Conservation (phyloP, 768 basidiomycete genomes). For the Candolleomyces efflorescens region DNA sequence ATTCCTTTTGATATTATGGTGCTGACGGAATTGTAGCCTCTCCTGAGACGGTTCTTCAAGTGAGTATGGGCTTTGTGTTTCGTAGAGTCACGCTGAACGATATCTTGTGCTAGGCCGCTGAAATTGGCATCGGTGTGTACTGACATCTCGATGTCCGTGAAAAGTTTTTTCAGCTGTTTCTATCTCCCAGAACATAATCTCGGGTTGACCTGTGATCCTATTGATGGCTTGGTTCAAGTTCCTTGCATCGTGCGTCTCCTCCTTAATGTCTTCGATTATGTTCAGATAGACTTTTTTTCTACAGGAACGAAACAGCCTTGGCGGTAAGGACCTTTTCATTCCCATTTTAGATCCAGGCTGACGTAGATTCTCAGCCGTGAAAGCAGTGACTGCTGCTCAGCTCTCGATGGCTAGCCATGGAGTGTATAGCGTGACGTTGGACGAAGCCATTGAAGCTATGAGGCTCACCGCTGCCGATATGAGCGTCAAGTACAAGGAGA, state of each 20-base stretch:
- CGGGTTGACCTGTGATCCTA: slow-evolving; percentile 91
- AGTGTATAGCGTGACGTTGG: slow-evolving; percentile 80
- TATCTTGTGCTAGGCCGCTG: slow-evolving; percentile 56
- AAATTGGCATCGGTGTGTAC: slow-evolving; percentile 77
- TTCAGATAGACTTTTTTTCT: not conserved
- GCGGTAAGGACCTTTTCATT: slow-evolving; percentile 43
- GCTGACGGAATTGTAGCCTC: slow-evolving; percentile 40
- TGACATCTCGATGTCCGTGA: not conserved
- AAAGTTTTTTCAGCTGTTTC: not conserved
- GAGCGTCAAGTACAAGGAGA: slow-evolving; percentile 96
- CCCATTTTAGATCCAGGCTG: not conserved
- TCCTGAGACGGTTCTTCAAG: slow-evolving; percentile 79
- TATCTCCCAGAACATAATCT: slow-evolving; percentile 68
- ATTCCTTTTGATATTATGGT: not conserved
- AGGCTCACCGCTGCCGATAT: slow-evolving; percentile 89
- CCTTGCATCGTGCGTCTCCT: slow-evolving; percentile 79
- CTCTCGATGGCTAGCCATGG: slow-evolving; percentile 91
- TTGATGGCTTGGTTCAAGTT: slow-evolving; percentile 89
- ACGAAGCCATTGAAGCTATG: slow-evolving; percentile 97
- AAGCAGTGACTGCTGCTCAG: slow-evolving; percentile 91
- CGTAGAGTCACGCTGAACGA: slow-evolving; percentile 11
- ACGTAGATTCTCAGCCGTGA: slow-evolving; percentile 60
- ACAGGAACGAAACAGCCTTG: slow-evolving; percentile 81
- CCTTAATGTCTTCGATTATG: no score
- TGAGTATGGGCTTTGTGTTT: slow-evolving; percentile 19